phyloP scores from a whole-genome alignment of 257 asterid genomes.

The Eustoma russellianum region DNA sequence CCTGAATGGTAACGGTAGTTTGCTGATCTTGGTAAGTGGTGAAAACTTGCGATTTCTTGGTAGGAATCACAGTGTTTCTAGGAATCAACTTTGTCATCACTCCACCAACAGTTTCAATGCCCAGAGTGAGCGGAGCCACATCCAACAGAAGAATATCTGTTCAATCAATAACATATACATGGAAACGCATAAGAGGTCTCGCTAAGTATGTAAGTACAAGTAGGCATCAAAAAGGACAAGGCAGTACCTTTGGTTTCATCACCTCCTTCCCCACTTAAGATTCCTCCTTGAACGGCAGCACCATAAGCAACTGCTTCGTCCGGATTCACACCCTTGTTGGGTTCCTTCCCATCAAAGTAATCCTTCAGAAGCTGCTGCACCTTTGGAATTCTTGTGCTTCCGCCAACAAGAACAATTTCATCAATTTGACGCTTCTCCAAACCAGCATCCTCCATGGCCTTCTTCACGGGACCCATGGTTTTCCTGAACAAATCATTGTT shows the following conservation, averaged over 20 bases:
- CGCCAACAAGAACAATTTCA: constrained; percentile 95
- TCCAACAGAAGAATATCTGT: constrained; percentile 91
- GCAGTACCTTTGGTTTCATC: constrained; percentile 82
- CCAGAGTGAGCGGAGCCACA: constrained; percentile 90
- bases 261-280: constrained; percentile 95
- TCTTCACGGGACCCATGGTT: constrained; percentile 98
- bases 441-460: constrained; percentile 97
- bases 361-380: constrained; percentile 85
- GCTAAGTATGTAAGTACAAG: no score
- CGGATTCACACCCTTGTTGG: constrained; percentile 94
- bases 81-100: constrained; percentile 99
- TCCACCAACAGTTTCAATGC: constrained; percentile 97
- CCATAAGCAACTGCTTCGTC: constrained; percentile 98
- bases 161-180: neutral
- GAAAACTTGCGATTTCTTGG: constrained; percentile 91
- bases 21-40: constrained; percentile 99
- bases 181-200: neutral
- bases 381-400: constrained; percentile 95
- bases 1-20: constrained; percentile 88
- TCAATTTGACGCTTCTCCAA: constrained; percentile 74
- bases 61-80: constrained; percentile 88
- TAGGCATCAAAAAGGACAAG: neutral
- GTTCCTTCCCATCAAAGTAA: constrained; percentile 87
- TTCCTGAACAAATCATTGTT: constrained; percentile 90
- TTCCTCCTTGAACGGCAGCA: constrained; percentile 97